Evolutionary conservation across 768 basidiomycete genomes (phyloP).

Genomic region (Amylocystis lapponica): DNA sequence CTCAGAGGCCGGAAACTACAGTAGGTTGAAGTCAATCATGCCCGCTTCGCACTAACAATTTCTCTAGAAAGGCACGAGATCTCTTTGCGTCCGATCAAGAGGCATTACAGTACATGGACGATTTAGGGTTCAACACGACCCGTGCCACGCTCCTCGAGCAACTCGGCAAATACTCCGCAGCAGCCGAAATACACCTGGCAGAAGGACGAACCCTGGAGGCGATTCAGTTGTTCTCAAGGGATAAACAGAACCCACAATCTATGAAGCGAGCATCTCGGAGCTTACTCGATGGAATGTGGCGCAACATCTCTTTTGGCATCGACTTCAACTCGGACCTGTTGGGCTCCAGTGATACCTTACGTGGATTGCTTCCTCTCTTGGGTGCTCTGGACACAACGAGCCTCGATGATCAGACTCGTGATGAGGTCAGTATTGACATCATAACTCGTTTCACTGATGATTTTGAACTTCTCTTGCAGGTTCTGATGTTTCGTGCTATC

Average conservation of each 20-base stretch:
- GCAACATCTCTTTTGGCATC: constrained; percentile 35
- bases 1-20: constrained; percentile 27
- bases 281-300: constrained; percentile 42
- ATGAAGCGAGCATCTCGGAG: constrained; percentile 30
- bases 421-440: constrained; percentile 6
- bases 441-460: too few relatives aligned
- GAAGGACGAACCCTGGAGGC: constrained; percentile 45
- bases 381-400: background rate
- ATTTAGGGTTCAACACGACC: constrained; percentile 44
- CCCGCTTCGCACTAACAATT: background rate
- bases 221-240: constrained; percentile 37
- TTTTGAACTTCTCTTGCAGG: too few relatives aligned
- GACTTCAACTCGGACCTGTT: background rate
- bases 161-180: constrained; percentile 39
- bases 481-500: constrained; percentile 32
- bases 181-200: constrained; percentile 45
- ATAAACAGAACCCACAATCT: constrained; percentile 22
- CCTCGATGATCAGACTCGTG: background rate
- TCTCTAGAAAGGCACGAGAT: constrained; percentile 36
- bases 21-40: constrained; percentile 15
- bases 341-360: background rate
- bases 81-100: constrained; percentile 50
- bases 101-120: constrained; percentile 47
- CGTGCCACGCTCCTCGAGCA: constrained; percentile 39
- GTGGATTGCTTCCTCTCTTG: background rate